These are phyloP conservation scores for Arachnomyces sp. DNA, from an alignment of 2,329 filamentous ascomycete species.

Conservation along the genomic window DNA sequence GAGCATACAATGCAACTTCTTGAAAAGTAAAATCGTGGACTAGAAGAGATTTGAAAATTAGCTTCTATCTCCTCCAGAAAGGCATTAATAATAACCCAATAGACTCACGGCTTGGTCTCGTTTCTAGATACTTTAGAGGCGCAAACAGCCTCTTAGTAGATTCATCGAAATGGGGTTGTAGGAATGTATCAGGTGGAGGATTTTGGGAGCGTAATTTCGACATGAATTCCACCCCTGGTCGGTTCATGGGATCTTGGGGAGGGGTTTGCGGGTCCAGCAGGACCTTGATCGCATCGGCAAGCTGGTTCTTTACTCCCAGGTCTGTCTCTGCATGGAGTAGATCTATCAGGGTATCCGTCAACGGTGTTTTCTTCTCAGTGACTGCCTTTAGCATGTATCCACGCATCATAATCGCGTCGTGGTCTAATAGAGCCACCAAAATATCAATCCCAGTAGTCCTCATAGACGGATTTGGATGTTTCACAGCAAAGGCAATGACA, in stretches of 20 bases:
- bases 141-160: conserved; percentile 80
- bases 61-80: conserved; percentile 2
- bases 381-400: conserved; percentile 89
- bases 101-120: conserved; percentile 46
- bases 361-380: conserved; percentile 71
- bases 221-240: conserved; percentile 61
- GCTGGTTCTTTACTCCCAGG: conserved; percentile 87
- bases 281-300: conserved; percentile 91
- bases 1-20: conserved; percentile 82
- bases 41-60: conserved; percentile 19
- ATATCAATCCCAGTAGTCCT: conserved; percentile 91
- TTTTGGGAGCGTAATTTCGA: conserved; percentile 57
- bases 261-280: conserved; percentile 67
- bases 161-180: conserved; percentile 81
- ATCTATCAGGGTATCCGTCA: conserved; percentile 90
- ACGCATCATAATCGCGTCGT: conserved; percentile 90
- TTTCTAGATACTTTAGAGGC: conserved; percentile 73
- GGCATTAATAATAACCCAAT: background rate
- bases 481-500: conserved; percentile 86
- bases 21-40: conserved; percentile 69
- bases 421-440: conserved; percentile 86
- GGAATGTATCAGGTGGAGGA: conserved; percentile 75
- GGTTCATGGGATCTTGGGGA: conserved; percentile 50
- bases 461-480: conserved; percentile 74
- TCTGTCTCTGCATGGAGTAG: conserved; percentile 86